Evolutionary conservation across 768 basidiomycete species (phyloP).

Genomic region (Hortiboletus campestris): DNA sequence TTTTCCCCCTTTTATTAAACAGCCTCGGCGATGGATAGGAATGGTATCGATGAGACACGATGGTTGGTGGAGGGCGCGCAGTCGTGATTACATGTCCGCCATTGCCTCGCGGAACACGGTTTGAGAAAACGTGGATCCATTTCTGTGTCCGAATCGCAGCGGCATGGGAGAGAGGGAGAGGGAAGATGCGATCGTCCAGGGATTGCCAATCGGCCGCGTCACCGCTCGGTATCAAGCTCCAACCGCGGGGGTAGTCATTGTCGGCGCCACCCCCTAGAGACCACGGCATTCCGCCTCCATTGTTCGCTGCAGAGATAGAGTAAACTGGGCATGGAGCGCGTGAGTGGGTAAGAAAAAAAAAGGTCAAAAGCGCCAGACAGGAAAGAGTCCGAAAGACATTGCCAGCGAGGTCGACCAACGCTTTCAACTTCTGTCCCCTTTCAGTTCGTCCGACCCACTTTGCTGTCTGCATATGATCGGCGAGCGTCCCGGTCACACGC

Average conservation of each 20-base stretch:
- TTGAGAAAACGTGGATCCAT: constrained; percentile 8
- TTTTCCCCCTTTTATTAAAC: background rate
- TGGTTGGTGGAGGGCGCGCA: background rate
- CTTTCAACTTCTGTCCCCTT: background rate
- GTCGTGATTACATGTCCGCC: background rate
- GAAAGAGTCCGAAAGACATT: background rate
- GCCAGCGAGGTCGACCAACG: background rate
- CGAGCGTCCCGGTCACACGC: background rate
- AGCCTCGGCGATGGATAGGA: background rate
- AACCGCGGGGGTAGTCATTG: background rate
- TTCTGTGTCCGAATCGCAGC: background rate
- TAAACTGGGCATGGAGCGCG: background rate
- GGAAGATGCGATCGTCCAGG: background rate
- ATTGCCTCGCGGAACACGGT: constrained; percentile 6
- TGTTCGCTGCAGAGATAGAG: background rate
- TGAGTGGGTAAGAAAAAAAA: background rate
- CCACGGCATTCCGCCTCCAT: no score
- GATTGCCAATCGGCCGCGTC: background rate
- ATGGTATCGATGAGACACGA: background rate
- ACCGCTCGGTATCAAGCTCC: background rate
- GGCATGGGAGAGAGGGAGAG: background rate
- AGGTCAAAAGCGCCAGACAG: background rate
- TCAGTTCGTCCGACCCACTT: background rate
- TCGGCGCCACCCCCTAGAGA: background rate
- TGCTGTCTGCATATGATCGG: background rate